Base-by-base conservation (phyloP, 192 early-diverging fungal species). In the Podochytrium sp. region DNA sequence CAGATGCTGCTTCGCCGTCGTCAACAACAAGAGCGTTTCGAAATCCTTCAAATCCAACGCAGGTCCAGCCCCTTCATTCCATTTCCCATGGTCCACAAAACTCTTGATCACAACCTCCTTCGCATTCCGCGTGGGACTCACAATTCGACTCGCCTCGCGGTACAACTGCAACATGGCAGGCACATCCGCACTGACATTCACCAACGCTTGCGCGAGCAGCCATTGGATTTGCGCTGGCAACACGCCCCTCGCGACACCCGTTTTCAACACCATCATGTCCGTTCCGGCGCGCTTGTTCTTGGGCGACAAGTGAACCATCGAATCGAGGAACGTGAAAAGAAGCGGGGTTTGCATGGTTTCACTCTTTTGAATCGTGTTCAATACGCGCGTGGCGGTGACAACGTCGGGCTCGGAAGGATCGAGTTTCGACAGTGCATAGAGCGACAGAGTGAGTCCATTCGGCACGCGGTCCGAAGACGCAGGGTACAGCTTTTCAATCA, bases 401-500 rank as follows among this genome's bases (percentile, higher is more conserved):
- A 55, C 52, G 25, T 55, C 30, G 7, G 10, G 52, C 20, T 10
- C n/a, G 10, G 10, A 16, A 10, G 43, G n/a, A 10, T 33, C n/a
- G 23, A 66, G 65, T 10, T 50, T 50, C 27, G 27, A 43, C 10
- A 32, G 23, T 16, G 42, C 65, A 34, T 55, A 69, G 5, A 25
- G 14, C 20, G 23, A 55, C 5, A 69, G 33, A 35, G 33, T 12
- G 29, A 69, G 37, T 1, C 29, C 23, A 29, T 20, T 69, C 37
- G 66, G 53, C 6, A 51, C 10, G 18, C 66, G 47, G 23, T 51
- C 47, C 6, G 52, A 3, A 37, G 20, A 6, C 18, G 66, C 7
- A 0, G 51, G 66, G 32, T 23, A 69, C 25, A 69, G 32, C 27
- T 69, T 20, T 34, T 69, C 16, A 25, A 69, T 38, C 33, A 69